These are phyloP conservation scores for Ceriops decandra DNA, from an alignment of 345 rosid genomes.

Conservation along the genomic window DNA sequence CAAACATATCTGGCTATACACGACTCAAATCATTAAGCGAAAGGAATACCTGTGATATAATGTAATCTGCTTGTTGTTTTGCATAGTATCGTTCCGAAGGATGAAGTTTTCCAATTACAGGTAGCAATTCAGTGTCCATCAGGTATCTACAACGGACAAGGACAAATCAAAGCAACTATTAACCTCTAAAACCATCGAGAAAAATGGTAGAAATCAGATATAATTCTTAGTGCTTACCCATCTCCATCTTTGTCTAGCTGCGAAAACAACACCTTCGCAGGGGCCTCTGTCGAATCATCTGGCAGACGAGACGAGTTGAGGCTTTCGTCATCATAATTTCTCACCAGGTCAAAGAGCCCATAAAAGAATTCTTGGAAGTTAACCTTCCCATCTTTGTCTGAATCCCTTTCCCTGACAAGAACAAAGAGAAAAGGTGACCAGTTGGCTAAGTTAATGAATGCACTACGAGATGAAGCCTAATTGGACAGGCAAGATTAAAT, in stretches of 20 bases:
- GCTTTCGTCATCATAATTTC: slow-evolving; percentile 80
- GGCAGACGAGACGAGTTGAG: slow-evolving; percentile 53
- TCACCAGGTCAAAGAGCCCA: slow-evolving; percentile 84
- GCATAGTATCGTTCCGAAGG: slow-evolving; percentile 93
- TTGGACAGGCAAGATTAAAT: not conserved
- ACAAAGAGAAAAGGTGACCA: slow-evolving; percentile 17
- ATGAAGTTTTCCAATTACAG: slow-evolving; percentile 80
- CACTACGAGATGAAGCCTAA: not conserved
- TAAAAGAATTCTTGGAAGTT: slow-evolving; percentile 80
- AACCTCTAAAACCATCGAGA: slow-evolving; percentile 4
- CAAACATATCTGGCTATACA: too few relatives aligned
- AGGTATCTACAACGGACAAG: slow-evolving; percentile 45
- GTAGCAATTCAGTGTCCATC: slow-evolving; percentile 68
- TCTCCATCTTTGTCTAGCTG: slow-evolving; percentile 90
- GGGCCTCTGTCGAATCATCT: slow-evolving; percentile 66
- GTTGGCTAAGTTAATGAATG: not conserved
- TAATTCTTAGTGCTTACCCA: slow-evolving; percentile 45
- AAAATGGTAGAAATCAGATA: not conserved
- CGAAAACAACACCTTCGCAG: slow-evolving; percentile 65
- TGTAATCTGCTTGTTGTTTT: slow-evolving; percentile 91
- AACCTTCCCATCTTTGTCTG: slow-evolving; percentile 85
- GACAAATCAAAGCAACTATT: slow-evolving; percentile 9
- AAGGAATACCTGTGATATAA: slow-evolving; percentile 68
- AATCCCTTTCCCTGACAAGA: slow-evolving; percentile 77
- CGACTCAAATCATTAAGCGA: not conserved